Percentiles rank a stretch among this genome's conserved stretches.
Conservation (phyloP, 495 filamentous ascomycete species). For the Xylona heveae region DNA sequence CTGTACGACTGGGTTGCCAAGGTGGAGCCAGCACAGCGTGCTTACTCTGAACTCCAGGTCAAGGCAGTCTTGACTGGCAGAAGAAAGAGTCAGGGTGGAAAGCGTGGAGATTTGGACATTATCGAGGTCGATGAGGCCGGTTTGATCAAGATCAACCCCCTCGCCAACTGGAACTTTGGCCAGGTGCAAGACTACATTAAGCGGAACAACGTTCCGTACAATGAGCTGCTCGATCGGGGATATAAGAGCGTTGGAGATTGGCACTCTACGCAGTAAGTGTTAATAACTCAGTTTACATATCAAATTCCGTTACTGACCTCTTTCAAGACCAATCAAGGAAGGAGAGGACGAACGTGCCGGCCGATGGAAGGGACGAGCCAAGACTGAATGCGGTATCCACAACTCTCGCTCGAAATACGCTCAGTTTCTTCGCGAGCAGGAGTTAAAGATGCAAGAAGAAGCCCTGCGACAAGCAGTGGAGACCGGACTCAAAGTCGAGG, state of each 20-base stretch:
- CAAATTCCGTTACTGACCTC: not conserved
- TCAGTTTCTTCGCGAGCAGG: slow-evolving; percentile 54
- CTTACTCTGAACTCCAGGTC: slow-evolving; percentile 73
- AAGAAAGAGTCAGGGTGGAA: slow-evolving; percentile 77
- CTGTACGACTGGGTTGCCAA: slow-evolving; percentile 95
- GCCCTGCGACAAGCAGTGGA: slow-evolving; percentile 12
- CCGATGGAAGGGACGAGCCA: slow-evolving; percentile 82
- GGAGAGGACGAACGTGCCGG: slow-evolving; percentile 94
- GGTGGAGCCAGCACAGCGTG: slow-evolving; percentile 86
- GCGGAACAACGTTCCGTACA: slow-evolving; percentile 80
- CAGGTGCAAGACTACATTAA: slow-evolving; percentile 77
- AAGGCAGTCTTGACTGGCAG: slow-evolving; percentile 91
- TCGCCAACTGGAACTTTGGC: slow-evolving; percentile 85
- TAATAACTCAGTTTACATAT: slow-evolving; percentile 3
- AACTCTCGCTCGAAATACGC: slow-evolving; percentile 88
- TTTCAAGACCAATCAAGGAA: slow-evolving; percentile 46
- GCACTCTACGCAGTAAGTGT: slow-evolving; percentile 55
- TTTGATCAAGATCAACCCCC: slow-evolving; percentile 94
- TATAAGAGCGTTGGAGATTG: slow-evolving; percentile 98
- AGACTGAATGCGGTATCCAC: slow-evolving; percentile 97
- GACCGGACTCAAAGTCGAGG: not conserved
- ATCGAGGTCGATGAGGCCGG: slow-evolving; percentile 85
- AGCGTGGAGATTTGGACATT: slow-evolving; percentile 71
- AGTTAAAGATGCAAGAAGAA: slow-evolving; percentile 50
- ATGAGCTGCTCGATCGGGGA: slow-evolving; percentile 66